A percentile compares a stretch with the other conserved stretches of the same genome.
phyloP scores from a whole-genome alignment of 139 green algal species.

The Deuterostichococcus epilithicus region DNA sequence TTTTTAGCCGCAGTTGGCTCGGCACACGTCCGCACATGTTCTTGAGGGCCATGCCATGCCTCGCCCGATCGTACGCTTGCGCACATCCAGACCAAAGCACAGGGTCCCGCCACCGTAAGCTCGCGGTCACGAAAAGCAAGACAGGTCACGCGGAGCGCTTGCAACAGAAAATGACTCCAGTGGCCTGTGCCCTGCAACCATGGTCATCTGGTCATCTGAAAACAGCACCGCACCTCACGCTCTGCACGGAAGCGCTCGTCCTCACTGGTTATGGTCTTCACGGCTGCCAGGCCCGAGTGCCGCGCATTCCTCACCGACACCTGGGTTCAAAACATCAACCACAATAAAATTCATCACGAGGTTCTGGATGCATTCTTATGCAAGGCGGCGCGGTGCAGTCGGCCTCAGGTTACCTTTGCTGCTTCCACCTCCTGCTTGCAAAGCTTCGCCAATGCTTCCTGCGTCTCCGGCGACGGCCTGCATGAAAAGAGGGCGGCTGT shows the following conservation, averaged over 20 bases:
- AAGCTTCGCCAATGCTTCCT: slow-evolving; percentile 59
- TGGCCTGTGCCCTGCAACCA: background rate
- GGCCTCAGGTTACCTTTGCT: slow-evolving; percentile 41
- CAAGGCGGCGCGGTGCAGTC: background rate
- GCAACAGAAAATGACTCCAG: background rate
- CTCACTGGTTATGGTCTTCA: slow-evolving; percentile 20
- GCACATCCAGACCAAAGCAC: too few species aligned
- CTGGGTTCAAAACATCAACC: slow-evolving; percentile 1
- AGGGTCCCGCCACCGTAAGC: too few species aligned
- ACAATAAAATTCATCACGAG: background rate
- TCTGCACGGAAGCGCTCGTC: slow-evolving; percentile 14
- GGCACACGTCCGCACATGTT: too few species aligned
- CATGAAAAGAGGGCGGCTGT: too few species aligned
- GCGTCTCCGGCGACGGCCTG: slow-evolving; percentile 41
- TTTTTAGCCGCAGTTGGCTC: background rate
- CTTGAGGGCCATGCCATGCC: too few species aligned
- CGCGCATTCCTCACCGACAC: slow-evolving; percentile 52
- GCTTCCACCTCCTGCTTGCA: slow-evolving; percentile 55
- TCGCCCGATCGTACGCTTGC: too few species aligned
- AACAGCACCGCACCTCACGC: slow-evolving; percentile 10
- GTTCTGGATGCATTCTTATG: background rate
- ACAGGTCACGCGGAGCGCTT: background rate
- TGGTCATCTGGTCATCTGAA: background rate
- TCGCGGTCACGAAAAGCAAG: too few species aligned
- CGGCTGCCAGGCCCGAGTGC: slow-evolving; percentile 41